phyloP scores from a whole-genome alignment of 345 rosid species.

The Firmiana major region DNA sequence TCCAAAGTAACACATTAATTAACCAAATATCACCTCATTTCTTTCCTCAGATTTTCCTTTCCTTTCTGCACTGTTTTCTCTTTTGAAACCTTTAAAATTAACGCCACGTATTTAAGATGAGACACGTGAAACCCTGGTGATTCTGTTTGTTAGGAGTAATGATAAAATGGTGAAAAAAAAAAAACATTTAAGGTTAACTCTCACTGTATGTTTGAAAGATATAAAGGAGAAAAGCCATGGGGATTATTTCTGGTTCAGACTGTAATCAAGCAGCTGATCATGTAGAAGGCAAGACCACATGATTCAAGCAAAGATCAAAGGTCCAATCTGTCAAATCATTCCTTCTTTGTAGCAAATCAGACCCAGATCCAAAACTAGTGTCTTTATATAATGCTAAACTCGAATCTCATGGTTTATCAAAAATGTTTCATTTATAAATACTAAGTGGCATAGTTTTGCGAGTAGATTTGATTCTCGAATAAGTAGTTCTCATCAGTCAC shows the following conservation, averaged over 20 bases:
- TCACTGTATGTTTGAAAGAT: background rate
- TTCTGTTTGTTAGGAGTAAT: background rate
- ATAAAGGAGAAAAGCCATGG: background rate
- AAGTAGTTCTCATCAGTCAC: background rate
- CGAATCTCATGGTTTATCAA: background rate
- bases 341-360: conserved; percentile 2
- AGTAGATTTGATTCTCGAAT: conserved; percentile 1
- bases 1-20: background rate
- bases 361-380: background rate
- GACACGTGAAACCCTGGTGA: conserved; percentile 1
- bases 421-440: background rate
- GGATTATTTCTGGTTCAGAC: conserved; percentile 1
- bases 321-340: conserved; percentile 30
- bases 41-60: background rate
- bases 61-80: background rate
- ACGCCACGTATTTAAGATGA: background rate
- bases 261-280: background rate
- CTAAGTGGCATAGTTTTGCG: conserved; percentile 7
- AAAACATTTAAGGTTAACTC: background rate
- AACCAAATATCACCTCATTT: background rate
- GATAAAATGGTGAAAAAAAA: background rate
- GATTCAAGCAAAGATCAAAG: conserved; percentile 21
- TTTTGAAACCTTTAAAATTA: background rate
- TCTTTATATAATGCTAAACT: background rate
- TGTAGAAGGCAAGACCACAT: conserved; percentile 22